Conservation (phyloP, 805 yeast genomes). For the Candida broadrunensis region DNA sequence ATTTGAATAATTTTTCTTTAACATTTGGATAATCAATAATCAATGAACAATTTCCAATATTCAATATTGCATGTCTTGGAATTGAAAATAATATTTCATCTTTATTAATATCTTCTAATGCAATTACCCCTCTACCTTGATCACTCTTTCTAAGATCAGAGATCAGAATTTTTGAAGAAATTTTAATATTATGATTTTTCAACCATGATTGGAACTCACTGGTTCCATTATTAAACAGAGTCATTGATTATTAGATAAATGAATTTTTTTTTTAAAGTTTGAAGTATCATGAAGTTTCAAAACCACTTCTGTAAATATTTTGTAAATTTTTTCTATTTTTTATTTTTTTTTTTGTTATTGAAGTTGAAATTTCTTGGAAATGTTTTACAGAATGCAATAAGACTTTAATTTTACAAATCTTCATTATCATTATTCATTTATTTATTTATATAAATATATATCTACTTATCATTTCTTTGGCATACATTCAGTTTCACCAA, state of each 20-base stretch:
- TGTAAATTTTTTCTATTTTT: no score
- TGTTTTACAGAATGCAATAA: no score
- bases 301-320: no score
- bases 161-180: slow-evolving; percentile 58
- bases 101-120: slow-evolving; percentile 53
- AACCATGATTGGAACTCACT: slow-evolving; percentile 27
- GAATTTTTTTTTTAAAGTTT: no score
- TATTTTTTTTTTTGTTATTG: no score
- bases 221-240: slow-evolving; percentile 11
- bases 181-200: slow-evolving; percentile 27
- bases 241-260: not conserved
- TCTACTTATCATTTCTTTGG: slow-evolving; percentile 9
- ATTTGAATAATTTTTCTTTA: slow-evolving; percentile 32
- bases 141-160: slow-evolving; percentile 54
- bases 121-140: slow-evolving; percentile 80
- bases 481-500: slow-evolving; percentile 9
- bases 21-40: slow-evolving; percentile 25
- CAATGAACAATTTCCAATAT: slow-evolving; percentile 56
- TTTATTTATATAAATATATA: no score
- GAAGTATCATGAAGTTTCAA: no score
- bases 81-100: slow-evolving; percentile 70
- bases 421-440: no score
- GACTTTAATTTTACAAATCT: no score
- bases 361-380: no score
- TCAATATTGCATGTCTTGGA: slow-evolving; percentile 57